These are phyloP conservation scores for Quercus alba DNA, from an alignment of 306 rosid genomes.

Conservation along the genomic window DNA sequence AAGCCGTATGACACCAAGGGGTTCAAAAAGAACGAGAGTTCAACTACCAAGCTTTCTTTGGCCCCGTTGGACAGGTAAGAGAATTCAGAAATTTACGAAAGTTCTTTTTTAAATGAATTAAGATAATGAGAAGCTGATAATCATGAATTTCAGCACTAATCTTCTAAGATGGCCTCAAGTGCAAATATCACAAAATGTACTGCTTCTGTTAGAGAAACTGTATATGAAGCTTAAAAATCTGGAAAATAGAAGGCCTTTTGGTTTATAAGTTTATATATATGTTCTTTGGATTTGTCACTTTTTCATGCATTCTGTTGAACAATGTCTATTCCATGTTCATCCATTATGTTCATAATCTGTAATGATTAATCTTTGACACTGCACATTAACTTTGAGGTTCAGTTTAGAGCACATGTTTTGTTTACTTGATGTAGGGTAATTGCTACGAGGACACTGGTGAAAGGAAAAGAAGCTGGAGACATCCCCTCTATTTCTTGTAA, in stretches of 20 bases:
- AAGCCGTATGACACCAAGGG: slow-evolving; percentile 23
- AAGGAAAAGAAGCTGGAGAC: slow-evolving; percentile 33
- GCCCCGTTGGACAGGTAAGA: slow-evolving; percentile 46
- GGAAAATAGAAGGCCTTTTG: not conserved
- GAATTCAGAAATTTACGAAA: slow-evolving; percentile 6
- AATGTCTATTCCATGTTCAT: not conserved
- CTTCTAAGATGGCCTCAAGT: slow-evolving; percentile 5
- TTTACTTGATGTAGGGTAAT: slow-evolving; percentile 40
- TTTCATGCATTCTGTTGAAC: not conserved
- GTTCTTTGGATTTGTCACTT: not conserved
- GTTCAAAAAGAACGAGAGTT: slow-evolving; percentile 31
- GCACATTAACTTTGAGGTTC: not conserved
- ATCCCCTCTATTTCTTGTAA: slow-evolving; percentile 27
- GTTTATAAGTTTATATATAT: not conserved
- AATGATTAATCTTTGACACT: not conserved
- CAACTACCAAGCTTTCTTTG: slow-evolving; percentile 32
- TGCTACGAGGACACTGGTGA: slow-evolving; percentile 25
- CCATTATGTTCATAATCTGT: not conserved
- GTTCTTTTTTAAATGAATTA: not conserved
- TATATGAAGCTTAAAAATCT: not conserved
- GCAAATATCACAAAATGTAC: not conserved
- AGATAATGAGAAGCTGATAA: no score
- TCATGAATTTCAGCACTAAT: slow-evolving; percentile 10
- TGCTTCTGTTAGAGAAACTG: not conserved
- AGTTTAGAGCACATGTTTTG: slow-evolving; percentile 4